Evolutionary conservation across 352 stramenopile species (phyloP).

Genomic region (Phytophthora uliginosa): DNA sequence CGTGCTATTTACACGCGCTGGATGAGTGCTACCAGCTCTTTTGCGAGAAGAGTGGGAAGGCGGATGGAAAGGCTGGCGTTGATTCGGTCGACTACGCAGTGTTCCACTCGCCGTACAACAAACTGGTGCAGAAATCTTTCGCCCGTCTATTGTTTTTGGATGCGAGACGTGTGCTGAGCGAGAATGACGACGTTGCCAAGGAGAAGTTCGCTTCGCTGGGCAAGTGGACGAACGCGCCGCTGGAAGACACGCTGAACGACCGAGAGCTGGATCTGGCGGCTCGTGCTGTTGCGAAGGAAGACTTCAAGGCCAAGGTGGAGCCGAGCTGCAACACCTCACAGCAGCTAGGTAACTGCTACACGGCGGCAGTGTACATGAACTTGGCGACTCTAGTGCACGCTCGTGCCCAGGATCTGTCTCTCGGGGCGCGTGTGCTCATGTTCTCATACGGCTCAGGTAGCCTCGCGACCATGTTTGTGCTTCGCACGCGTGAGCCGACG

Average conservation of each 20-base stretch:
- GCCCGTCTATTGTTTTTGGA: conserved; percentile 88
- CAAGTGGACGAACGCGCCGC: conserved; percentile 80
- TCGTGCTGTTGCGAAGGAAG: conserved; percentile 79
- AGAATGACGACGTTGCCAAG: conserved; percentile 21
- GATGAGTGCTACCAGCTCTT: conserved; percentile 97
- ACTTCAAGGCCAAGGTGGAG: conserved; percentile 84
- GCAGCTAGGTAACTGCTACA: conserved; percentile 98
- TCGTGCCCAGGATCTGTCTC: conserved; percentile 53
- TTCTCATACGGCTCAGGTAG: conserved; percentile 99
- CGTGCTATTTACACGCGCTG: conserved; percentile 96
- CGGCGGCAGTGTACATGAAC: conserved; percentile 97
- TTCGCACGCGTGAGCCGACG: conserved; percentile 25
- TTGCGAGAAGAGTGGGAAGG: conserved; percentile 77
- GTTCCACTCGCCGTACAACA: conserved; percentile 99
- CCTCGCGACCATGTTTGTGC: conserved; percentile 96
- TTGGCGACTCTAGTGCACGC: conserved; percentile 92
- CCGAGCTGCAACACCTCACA: conserved; percentile 91
- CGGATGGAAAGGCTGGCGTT: conserved; percentile 38
- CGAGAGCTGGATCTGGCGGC: conserved; percentile 90
- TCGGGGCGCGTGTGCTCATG: conserved; percentile 87
- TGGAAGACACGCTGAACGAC: conserved; percentile 95
- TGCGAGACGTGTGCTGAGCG: conserved; percentile 40
- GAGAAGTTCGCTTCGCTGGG: conserved; percentile 51
- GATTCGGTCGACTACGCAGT: conserved; percentile 93
- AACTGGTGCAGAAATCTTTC: conserved; percentile 98